Evolutionary conservation across 192 early-diverging fungal genomes (phyloP).

Genomic region (Globomyces pollinis-pini): DNA sequence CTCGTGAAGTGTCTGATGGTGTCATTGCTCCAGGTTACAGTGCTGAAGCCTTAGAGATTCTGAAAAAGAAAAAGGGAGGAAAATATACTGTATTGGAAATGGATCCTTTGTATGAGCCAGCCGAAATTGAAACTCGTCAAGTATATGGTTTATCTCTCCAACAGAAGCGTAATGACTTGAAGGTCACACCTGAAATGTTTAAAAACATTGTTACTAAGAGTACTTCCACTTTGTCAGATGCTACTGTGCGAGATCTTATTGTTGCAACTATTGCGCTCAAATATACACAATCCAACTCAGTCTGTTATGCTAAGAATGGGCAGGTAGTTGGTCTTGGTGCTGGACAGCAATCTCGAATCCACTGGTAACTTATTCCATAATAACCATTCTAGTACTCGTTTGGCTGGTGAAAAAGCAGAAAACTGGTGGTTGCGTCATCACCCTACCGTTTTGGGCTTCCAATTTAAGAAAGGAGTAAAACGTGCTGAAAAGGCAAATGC

Average conservation of each 20-base stretch:
- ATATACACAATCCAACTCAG: slow-evolving; percentile 99
- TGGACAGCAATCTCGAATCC: slow-evolving; percentile 97
- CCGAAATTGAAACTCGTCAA: slow-evolving; percentile 77
- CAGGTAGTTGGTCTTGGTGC: slow-evolving; percentile 96
- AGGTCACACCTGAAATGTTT: slow-evolving; percentile 71
- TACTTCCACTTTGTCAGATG: slow-evolving; percentile 48
- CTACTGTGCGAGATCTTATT: slow-evolving; percentile 73
- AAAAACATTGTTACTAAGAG: slow-evolving; percentile 81
- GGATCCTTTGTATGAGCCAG: slow-evolving; percentile 84
- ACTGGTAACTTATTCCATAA: slow-evolving; percentile 53
- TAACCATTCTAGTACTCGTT: slow-evolving; percentile 56
- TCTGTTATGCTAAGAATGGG: slow-evolving; percentile 97
- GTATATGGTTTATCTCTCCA: slow-evolving; percentile 89
- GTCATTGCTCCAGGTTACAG: slow-evolving; percentile 91
- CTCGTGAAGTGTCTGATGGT: slow-evolving; percentile 94
- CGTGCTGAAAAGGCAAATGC: slow-evolving; percentile 95
- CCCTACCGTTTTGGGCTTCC: slow-evolving; percentile 81
- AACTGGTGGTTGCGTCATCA: slow-evolving; percentile 99
- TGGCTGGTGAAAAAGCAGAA: slow-evolving; percentile 99
- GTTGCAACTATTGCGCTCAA: slow-evolving; percentile 98
- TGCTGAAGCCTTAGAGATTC: slow-evolving; percentile 77
- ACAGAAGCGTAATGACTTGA: slow-evolving; percentile 86
- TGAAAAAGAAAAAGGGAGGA: slow-evolving; percentile 93
- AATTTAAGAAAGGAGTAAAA: slow-evolving; percentile 82
- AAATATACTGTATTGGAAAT: slow-evolving; percentile 96